phyloP scores from a whole-genome alignment of 148 eudicot species.

The Cornus controversa region DNA sequence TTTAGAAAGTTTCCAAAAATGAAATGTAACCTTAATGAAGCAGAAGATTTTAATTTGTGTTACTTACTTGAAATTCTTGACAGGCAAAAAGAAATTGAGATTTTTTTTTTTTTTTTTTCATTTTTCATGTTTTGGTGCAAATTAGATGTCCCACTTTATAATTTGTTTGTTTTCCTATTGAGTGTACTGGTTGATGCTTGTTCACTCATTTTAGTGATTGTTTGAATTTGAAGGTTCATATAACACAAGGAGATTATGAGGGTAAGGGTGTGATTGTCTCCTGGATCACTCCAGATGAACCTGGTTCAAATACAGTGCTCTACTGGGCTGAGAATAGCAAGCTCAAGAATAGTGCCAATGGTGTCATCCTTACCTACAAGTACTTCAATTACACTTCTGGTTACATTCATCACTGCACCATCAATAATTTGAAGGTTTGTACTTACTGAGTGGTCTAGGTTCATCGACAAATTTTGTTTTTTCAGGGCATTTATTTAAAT shows the following conservation, averaged over 20 bases:
- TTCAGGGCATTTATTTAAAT: background rate
- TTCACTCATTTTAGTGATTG: conserved; percentile 7
- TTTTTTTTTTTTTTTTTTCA: background rate
- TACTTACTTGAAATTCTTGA: background rate
- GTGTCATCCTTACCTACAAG: conserved; percentile 55
- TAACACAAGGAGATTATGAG: conserved; percentile 77
- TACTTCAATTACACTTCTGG: conserved; percentile 75
- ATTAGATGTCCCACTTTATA: background rate
- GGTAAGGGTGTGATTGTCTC: conserved; percentile 71
- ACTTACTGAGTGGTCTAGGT: background rate
- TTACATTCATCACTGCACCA: conserved; percentile 78
- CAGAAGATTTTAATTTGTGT: background rate
- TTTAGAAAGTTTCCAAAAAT: background rate
- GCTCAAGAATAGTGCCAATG: conserved; percentile 32
- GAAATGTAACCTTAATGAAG: background rate
- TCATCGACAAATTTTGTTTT: background rate
- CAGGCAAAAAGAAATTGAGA: background rate
- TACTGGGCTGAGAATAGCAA: conserved; percentile 59
- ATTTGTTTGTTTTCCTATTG: background rate
- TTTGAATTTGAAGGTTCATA: conserved; percentile 60
- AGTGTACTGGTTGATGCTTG: background rate
- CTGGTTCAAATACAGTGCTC: conserved; percentile 57
- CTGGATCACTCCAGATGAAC: conserved; percentile 74
- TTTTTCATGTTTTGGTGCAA: background rate
- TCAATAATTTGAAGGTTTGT: conserved; percentile 58